Base-by-base conservation (phyloP, 495 filamentous ascomycete genomes). In the Trichoderma gamsii region DNA sequence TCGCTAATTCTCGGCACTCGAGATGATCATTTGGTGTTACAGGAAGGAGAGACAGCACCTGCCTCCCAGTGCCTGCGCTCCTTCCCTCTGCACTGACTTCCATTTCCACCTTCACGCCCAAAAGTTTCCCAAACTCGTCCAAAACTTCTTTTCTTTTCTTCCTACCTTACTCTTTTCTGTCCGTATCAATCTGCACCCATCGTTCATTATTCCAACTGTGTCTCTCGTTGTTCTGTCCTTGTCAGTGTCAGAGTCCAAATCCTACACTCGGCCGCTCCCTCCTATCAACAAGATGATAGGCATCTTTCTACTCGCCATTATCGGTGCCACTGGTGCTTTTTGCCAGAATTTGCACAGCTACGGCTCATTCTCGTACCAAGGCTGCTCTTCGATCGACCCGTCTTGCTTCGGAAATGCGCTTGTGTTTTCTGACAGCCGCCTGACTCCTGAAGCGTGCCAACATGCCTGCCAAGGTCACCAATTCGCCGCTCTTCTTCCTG, bases 381-480 rank as follows among this genome's bases (percentile, higher is more conserved):
- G 56, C 56, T 61, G 56, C 25, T 29, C 56, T 18, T 29, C 56
- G 5, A 61, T 61, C 29, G 56, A 61, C 56, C 27, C 16, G 11
- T 18, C 56, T 25, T 61, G 56, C 56, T 61, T 61, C 56, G 56
- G 25, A 32, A 18, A 61, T 4, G 4, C 56, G 11, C 1, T 61
- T 7, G 56, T 21, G 25, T 61, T 61, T 61, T 13, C 56, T 18
- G 29, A 61, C n/a, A 25, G 56, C 56, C 25, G 11, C n/a, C 13
- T 61, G 56, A 61, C 56, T 61, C 56, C 56, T 4, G 56, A 61
- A 18, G 5, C 56, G 12, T 61, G 56, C 23, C 56, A 61, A 18
- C 25, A 2, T 61, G 56, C 56, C 23, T 61, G 56, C 56, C 56
- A 32, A 29, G 56, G 56, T 15, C 56, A 61, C 23, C 56, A 35